These are phyloP conservation scores for Biscogniauxia marginata DNA, from an alignment of 2,329 filamentous ascomycete genomes.

Conservation along the genomic window DNA sequence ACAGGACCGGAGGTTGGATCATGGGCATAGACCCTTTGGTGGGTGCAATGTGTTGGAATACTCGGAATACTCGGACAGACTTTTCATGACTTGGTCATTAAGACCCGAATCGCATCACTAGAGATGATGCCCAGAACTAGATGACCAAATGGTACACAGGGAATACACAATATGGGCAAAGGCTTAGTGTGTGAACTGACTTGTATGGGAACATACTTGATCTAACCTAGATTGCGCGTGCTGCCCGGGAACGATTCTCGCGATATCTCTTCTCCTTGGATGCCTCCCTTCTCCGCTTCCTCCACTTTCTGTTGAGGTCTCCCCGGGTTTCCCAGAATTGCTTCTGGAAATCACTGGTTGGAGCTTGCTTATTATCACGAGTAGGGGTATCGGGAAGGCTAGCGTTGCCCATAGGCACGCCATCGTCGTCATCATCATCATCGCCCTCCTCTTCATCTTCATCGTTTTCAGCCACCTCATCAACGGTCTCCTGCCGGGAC, in stretches of 20 bases:
- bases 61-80: too few species aligned
- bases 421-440: slow-evolving; percentile 20
- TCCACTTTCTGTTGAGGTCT: slow-evolving; percentile 65
- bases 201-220: background rate
- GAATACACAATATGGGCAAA: background rate
- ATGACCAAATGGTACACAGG: too few species aligned
- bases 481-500: slow-evolving; percentile 34
- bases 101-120: too few species aligned
- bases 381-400: slow-evolving; percentile 1
- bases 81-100: too few species aligned
- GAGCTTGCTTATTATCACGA: slow-evolving; percentile 3
- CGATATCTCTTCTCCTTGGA: slow-evolving; percentile 66
- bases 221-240: slow-evolving; percentile 37
- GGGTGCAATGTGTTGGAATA: too few species aligned
- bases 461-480: slow-evolving; percentile 34
- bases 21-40: too few species aligned
- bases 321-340: slow-evolving; percentile 69
- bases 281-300: slow-evolving; percentile 59
- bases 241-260: slow-evolving; percentile 59
- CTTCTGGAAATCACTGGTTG: slow-evolving; percentile 56
- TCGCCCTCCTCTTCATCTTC: slow-evolving; percentile 46
- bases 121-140: too few species aligned
- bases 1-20: too few species aligned
- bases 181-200: background rate
- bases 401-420: slow-evolving; percentile 17